Conservation (phyloP, 768 basidiomycete species). For the Tricholoma matsutake region DNA sequence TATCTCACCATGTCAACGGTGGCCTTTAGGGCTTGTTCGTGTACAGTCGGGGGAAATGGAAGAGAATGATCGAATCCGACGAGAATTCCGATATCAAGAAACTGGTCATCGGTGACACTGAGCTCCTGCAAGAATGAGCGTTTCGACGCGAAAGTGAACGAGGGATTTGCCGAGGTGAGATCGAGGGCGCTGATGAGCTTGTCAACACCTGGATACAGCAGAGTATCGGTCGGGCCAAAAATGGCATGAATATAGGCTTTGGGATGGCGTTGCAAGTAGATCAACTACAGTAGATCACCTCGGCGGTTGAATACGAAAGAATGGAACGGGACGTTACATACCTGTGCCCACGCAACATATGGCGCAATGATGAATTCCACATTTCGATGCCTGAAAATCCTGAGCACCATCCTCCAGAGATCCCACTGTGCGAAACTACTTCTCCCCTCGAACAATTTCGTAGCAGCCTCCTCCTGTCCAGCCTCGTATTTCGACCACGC, state of each 20-base stretch:
- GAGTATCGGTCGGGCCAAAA: conserved; percentile 85
- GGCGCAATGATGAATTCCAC: conserved; percentile 97
- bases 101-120: conserved; percentile 78
- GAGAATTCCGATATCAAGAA: conserved; percentile 90
- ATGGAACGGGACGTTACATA: conserved; percentile 33
- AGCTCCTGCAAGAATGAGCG: conserved; percentile 57
- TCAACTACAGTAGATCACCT: conserved; percentile 52
- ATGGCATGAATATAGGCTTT: conserved; percentile 95
- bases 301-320: neutral
- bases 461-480: conserved; percentile 87
- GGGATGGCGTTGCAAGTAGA: conserved; percentile 90
- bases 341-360: conserved; percentile 95
- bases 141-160: conserved; percentile 86
- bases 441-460: conserved; percentile 76
- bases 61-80: conserved; percentile 83
- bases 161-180: conserved; percentile 59
- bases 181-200: conserved; percentile 89
- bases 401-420: conserved; percentile 88
- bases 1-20: conserved; percentile 91
- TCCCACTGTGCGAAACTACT: conserved; percentile 80
- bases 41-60: conserved; percentile 77
- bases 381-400: conserved; percentile 90
- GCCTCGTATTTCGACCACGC: conserved; percentile 95
- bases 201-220: conserved; percentile 85
- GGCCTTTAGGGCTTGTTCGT: conserved; percentile 79